phyloP scores from a whole-genome alignment of 768 basidiomycete species.

The Tephrocybe sp. region DNA sequence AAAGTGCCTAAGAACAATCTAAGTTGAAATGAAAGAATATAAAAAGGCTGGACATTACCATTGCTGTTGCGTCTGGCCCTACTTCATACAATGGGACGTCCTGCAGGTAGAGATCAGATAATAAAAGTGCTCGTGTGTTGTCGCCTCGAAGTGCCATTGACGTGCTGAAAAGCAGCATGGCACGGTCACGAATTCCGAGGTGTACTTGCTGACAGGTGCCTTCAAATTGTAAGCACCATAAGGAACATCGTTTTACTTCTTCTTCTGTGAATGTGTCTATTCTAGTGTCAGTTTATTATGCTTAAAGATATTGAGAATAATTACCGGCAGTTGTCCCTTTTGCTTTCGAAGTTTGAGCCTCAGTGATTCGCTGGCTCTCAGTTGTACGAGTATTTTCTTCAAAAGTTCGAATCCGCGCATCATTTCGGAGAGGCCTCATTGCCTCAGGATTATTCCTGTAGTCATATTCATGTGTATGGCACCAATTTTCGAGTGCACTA shows the following conservation, averaged over 20 bases:
- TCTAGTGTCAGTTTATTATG: too few species aligned
- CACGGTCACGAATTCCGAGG: constrained; percentile 24
- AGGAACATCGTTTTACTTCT: constrained; percentile 22
- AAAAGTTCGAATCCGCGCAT: background rate
- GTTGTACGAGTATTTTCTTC: background rate
- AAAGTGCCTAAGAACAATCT: constrained; percentile 1
- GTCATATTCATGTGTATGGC: too few species aligned
- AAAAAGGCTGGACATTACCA: too few species aligned
- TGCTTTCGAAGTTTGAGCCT: too few species aligned
- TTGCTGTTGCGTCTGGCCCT: constrained; percentile 11
- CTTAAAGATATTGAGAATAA: too few species aligned
- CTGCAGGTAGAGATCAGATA: too few species aligned
- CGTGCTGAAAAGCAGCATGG: constrained; percentile 29
- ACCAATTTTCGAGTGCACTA: too few species aligned
- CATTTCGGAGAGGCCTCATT: background rate
- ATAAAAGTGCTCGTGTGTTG: too few species aligned
- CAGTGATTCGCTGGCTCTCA: background rate
- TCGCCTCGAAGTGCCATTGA: too few species aligned
- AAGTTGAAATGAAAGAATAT: constrained; percentile 3
- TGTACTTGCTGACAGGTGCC: constrained; percentile 9
- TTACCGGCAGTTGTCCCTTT: too few species aligned
- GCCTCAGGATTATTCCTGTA: too few species aligned
- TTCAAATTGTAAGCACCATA: constrained; percentile 18
- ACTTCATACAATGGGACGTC: constrained; percentile 21
- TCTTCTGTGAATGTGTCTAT: constrained; percentile 24